phyloP scores from a whole-genome alignment of 345 rosid genomes.

The Syzygium jambos region DNA sequence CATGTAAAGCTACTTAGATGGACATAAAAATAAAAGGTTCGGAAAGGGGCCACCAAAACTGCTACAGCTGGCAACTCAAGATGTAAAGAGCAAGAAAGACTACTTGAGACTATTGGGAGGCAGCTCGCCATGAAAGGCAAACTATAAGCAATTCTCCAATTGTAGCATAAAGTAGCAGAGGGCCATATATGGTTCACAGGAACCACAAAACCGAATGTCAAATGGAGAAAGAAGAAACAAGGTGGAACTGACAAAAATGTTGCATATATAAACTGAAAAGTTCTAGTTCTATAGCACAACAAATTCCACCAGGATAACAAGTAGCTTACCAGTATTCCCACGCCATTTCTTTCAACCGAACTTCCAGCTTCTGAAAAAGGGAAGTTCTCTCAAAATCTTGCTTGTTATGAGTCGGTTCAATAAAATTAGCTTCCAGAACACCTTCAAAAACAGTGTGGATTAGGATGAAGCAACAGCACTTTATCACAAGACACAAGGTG shows the following conservation, averaged over 20 bases:
- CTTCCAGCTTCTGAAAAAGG: constrained; percentile 90
- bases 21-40: not conserved
- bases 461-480: not conserved
- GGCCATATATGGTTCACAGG: not conserved
- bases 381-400: constrained; percentile 96
- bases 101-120: not conserved
- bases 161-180: not conserved
- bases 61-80: not conserved
- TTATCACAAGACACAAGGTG: not conserved
- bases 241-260: not conserved
- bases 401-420: constrained; percentile 93
- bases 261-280: not conserved
- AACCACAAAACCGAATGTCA: not conserved
- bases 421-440: constrained; percentile 82
- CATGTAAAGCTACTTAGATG: not conserved
- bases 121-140: not conserved
- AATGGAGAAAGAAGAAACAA: not conserved
- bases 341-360: constrained; percentile 87
- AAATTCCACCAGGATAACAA: not conserved
- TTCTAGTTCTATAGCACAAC: not conserved
- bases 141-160: not conserved
- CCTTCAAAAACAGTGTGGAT: constrained; percentile 22
- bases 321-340: constrained; percentile 72
- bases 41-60: not conserved
- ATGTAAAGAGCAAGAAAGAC: not conserved